Conservation (phyloP, 2,329 filamentous ascomycete genomes). For the Colletotrichum eleusines region DNA sequence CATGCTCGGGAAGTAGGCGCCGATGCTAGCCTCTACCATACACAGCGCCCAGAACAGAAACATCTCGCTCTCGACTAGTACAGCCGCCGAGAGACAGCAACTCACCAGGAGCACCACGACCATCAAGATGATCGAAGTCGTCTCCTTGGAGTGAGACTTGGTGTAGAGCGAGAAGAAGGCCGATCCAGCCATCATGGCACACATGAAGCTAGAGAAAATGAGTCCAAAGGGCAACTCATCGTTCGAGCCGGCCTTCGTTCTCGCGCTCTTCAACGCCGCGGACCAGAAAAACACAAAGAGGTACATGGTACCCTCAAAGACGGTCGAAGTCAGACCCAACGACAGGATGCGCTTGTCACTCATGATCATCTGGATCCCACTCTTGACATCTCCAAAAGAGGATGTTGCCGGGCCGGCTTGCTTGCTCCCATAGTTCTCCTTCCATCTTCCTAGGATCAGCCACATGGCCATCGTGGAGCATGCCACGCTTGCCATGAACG, state of each 20-base stretch:
- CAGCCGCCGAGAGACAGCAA: slow-evolving; percentile 55
- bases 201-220: slow-evolving; percentile 69
- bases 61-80: slow-evolving; percentile 56
- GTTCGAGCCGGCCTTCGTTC: slow-evolving; percentile 46
- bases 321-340: slow-evolving; percentile 64
- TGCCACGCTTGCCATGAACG: slow-evolving; percentile 61
- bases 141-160: slow-evolving; percentile 48
- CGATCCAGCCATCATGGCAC: slow-evolving; percentile 68
- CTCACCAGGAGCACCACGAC: slow-evolving; percentile 50
- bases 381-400: slow-evolving; percentile 42
- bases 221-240: slow-evolving; percentile 58
- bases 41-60: slow-evolving; percentile 68
- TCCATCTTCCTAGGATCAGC: slow-evolving; percentile 60
- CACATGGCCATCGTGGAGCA: slow-evolving; percentile 58
- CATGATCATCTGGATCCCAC: slow-evolving; percentile 45
- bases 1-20: slow-evolving; percentile 69
- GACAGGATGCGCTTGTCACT: slow-evolving; percentile 62
- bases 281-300: slow-evolving; percentile 74
- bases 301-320: slow-evolving; percentile 73
- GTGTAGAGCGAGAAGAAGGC: slow-evolving; percentile 55
- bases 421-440: slow-evolving; percentile 47
- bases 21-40: slow-evolving; percentile 68
- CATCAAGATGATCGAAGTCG: slow-evolving; percentile 52
- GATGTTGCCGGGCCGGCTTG: slow-evolving; percentile 20
- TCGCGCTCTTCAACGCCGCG: slow-evolving; percentile 62